These are phyloP conservation scores for Auriscalpium orientale DNA, from an alignment of 768 basidiomycete genomes.

Conservation along the genomic window DNA sequence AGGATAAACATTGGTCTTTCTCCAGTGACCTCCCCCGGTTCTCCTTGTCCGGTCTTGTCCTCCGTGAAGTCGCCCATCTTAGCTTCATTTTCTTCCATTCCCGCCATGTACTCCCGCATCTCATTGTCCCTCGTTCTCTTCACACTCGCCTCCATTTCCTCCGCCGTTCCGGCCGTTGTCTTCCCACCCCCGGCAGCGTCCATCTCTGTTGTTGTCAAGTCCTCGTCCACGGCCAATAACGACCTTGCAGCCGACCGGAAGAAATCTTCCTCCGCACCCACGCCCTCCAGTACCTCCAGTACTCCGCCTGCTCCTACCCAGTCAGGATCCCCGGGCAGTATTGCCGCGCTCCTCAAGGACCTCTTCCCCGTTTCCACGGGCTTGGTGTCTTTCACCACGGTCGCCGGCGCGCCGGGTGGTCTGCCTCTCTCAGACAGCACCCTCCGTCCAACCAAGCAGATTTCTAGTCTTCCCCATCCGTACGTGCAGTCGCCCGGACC, in stretches of 20 bases:
- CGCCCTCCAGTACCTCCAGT: background rate
- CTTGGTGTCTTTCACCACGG: constrained; percentile 21
- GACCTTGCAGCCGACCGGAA: background rate
- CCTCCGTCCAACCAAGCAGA: constrained; percentile 17
- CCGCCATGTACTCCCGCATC: background rate
- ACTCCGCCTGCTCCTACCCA: background rate
- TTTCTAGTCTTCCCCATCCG: constrained; percentile 18
- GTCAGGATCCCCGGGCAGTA: background rate
- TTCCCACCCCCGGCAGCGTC: background rate
- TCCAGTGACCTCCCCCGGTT: too few species aligned
- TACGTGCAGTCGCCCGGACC: constrained; percentile 20
- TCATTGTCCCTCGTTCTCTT: background rate
- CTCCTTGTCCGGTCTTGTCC: too few species aligned
- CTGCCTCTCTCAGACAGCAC: constrained; percentile 22
- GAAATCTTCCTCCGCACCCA: background rate
- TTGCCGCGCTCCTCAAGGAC: constrained; percentile 4
- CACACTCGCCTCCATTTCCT: background rate
- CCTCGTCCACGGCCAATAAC: background rate
- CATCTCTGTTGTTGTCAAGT: background rate
- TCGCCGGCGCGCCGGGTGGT: constrained; percentile 8
- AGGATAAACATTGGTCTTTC: too few species aligned
- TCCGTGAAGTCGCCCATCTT: too few species aligned
- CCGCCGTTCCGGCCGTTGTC: background rate
- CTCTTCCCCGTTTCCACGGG: constrained; percentile 20
- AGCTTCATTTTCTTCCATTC: background rate